Conservation (phyloP, 306 rosid species). For the Castanea sativa region DNA sequence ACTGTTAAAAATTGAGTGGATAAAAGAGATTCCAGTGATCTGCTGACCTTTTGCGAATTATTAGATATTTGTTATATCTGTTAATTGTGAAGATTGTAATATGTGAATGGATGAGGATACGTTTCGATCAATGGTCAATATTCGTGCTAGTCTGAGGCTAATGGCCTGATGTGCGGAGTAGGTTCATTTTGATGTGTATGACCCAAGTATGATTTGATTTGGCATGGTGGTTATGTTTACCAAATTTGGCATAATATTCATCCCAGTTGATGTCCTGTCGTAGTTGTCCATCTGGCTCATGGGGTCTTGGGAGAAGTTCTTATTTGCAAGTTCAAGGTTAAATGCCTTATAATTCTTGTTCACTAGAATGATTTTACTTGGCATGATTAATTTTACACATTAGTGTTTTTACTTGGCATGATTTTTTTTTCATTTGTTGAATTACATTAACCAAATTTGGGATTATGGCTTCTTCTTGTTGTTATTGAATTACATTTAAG, state of each 20-base stretch:
- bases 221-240: not conserved
- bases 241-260: not conserved
- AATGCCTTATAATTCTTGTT: not conserved
- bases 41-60: not conserved
- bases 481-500: constrained; percentile 10
- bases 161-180: not conserved
- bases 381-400: no score
- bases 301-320: not conserved
- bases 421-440: constrained; percentile 6
- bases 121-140: not conserved
- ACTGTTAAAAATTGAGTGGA: not conserved
- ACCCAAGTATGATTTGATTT: not conserved
- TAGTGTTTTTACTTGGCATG: not conserved
- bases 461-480: no score
- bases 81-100: not conserved
- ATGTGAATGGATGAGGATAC: not conserved
- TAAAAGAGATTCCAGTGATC: not conserved
- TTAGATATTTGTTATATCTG: not conserved
- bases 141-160: not conserved
- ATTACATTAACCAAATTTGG: not conserved
- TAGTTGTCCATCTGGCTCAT: not conserved
- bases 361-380: no score
- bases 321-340: not conserved
- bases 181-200: not conserved
- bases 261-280: not conserved